Percentiles rank a stretch among this genome's conserved stretches.
phyloP scores from a whole-genome alignment of 257 asterid genomes.

The Solanum bulbocastanum region DNA sequence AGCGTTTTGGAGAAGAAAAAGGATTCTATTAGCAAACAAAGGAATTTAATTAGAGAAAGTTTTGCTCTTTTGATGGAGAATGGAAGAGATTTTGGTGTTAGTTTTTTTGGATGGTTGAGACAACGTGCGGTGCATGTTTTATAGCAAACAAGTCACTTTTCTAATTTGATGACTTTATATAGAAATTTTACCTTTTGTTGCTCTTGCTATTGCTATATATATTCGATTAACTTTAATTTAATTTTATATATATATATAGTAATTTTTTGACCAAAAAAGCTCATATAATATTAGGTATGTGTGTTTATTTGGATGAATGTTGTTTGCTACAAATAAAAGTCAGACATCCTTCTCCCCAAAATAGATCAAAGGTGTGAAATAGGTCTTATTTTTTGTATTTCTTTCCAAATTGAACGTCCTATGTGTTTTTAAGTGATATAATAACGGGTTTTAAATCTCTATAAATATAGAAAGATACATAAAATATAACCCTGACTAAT shows the following conservation, averaged over 20 bases:
- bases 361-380: neutral
- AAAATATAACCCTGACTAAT: neutral
- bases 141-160: neutral
- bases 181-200: neutral
- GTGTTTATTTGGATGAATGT: neutral
- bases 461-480: neutral
- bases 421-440: neutral
- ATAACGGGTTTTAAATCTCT: neutral
- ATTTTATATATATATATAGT: neutral
- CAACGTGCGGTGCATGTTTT: slow-evolving; percentile 30
- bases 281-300: neutral
- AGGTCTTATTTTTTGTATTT: neutral
- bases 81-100: slow-evolving; percentile 3
- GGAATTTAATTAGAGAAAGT: neutral
- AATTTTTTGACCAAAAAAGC: neutral
- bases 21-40: neutral
- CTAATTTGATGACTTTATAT: neutral
- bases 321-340: neutral
- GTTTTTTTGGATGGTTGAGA: slow-evolving; percentile 2
- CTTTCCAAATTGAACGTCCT: neutral
- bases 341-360: neutral
- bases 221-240: neutral
- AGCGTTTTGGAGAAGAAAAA: neutral
- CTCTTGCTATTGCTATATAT: neutral
- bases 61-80: neutral